These are phyloP conservation scores for Funneliformis geosporum DNA, from an alignment of 192 early-diverging fungal genomes.

Conservation along the genomic window DNA sequence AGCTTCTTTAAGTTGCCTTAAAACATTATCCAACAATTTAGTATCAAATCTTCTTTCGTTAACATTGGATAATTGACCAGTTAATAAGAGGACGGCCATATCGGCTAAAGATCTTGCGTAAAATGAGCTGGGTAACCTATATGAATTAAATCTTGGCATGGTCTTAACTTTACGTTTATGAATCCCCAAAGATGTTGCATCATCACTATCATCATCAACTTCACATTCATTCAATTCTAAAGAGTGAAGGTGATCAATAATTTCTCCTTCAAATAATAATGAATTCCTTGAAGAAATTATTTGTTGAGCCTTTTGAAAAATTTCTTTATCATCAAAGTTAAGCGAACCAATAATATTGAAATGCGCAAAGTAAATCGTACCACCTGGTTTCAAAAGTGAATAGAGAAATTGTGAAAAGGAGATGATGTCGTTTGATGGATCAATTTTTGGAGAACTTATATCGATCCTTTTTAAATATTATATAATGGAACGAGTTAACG, in stretches of 20 bases:
- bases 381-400: not conserved
- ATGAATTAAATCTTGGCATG: not conserved
- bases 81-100: not conserved
- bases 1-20: not conserved
- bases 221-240: not conserved
- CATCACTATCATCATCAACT: not conserved
- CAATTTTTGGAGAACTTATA: not conserved
- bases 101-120: conserved; percentile 5
- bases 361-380: conserved; percentile 1
- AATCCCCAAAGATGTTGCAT: not conserved
- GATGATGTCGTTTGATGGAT: conserved; percentile 1
- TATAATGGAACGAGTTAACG: too few species aligned
- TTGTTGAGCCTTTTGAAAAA: not conserved
- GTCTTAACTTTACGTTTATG: not conserved
- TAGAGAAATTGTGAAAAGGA: not conserved
- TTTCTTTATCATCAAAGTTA: not conserved
- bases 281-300: too few species aligned
- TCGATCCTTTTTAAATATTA: not conserved
- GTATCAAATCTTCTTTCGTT: not conserved
- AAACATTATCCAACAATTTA: not conserved
- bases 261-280: conserved; percentile 6
- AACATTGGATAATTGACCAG: not conserved
- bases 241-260: not conserved
- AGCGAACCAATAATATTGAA: not conserved
- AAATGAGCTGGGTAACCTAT: not conserved